These are phyloP conservation scores for Carex pumila DNA, from an alignment of 176 grass and related monocot genomes.

Conservation along the genomic window DNA sequence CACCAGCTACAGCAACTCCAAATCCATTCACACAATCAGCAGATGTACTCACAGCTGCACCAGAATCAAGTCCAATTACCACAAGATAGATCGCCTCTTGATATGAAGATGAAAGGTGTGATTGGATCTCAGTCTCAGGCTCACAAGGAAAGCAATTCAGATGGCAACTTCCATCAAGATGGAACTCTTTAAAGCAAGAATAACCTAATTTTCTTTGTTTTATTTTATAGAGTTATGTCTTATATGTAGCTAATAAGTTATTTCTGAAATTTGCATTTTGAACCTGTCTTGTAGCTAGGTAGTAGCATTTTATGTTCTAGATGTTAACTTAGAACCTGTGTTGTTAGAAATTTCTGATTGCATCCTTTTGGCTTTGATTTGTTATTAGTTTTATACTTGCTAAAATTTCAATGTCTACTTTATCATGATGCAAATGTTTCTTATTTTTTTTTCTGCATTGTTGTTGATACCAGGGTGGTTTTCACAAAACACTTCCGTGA, in stretches of 20 bases:
- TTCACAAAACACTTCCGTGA: no score
- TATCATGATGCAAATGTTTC: not conserved
- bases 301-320: conserved; percentile 11
- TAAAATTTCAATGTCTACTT: not conserved
- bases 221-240: conserved; percentile 8
- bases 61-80: conserved; percentile 34
- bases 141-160: conserved; percentile 3
- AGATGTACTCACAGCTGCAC: conserved; percentile 33
- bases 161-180: not conserved
- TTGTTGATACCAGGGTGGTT: not conserved
- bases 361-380: not conserved
- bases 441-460: not conserved
- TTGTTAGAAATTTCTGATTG: not conserved
- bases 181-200: conserved; percentile 11
- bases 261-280: conserved; percentile 3
- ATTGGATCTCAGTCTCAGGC: conserved; percentile 12
- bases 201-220: not conserved
- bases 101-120: conserved; percentile 62
- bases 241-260: conserved; percentile 15
- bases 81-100: conserved; percentile 29
- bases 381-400: not conserved
- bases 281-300: not conserved
- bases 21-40: conserved; percentile 60
- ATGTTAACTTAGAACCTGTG: conserved; percentile 4
- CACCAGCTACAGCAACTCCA: conserved; percentile 87